phyloP scores from a whole-genome alignment of 2,329 filamentous ascomycete species.

The Clathrospora elynae region DNA sequence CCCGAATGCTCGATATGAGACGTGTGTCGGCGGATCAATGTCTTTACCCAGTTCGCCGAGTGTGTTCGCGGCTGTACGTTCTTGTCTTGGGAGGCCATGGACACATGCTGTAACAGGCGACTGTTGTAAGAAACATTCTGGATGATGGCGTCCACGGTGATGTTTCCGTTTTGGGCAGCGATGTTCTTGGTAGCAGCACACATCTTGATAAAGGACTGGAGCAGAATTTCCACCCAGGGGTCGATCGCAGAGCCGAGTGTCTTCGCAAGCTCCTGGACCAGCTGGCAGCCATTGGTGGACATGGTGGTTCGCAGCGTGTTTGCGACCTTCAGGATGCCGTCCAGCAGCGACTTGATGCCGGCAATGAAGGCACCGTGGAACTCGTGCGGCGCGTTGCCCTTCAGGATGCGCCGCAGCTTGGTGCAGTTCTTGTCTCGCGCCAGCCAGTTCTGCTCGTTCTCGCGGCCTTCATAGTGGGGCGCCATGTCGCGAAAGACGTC shows the following conservation, averaged over 20 bases:
- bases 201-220: conserved; percentile 89
- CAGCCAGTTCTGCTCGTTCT: conserved; percentile 90
- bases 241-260: conserved; percentile 80
- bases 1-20: conserved; percentile 81
- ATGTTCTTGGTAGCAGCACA: conserved; percentile 93
- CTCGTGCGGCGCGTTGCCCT: conserved; percentile 81
- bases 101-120: conserved; percentile 85
- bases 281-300: conserved; percentile 80
- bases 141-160: conserved; percentile 79
- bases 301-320: conserved; percentile 87
- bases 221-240: conserved; percentile 83
- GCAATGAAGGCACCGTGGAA: conserved; percentile 73
- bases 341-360: conserved; percentile 74
- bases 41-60: conserved; percentile 81
- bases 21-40: conserved; percentile 81
- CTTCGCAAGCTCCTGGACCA: conserved; percentile 83
- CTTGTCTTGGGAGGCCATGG: conserved; percentile 84
- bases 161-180: conserved; percentile 79
- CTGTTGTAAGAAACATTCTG: conserved; percentile 77
- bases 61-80: conserved; percentile 85
- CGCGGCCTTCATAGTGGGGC: conserved; percentile 80
- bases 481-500: conserved; percentile 84
- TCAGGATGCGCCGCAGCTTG: conserved; percentile 76
- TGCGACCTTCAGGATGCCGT: conserved; percentile 85
- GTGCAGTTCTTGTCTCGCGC: conserved; percentile 80